Conservation (phyloP, 345 rosid species). For the Stellera chamaejasme region DNA sequence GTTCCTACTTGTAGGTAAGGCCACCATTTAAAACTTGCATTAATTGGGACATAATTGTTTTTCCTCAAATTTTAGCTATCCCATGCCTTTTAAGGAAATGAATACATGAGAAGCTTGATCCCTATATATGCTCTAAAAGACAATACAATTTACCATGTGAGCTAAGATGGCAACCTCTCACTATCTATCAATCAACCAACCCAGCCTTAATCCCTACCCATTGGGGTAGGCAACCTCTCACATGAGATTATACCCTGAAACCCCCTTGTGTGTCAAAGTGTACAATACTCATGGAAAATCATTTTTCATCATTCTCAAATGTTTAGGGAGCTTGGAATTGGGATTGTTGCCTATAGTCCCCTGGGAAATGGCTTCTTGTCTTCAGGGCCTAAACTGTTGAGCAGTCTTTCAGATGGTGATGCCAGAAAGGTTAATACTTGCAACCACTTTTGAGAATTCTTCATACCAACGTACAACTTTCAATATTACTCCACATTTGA, state of each 20-base stretch:
- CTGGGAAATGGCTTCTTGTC: constrained; percentile 64
- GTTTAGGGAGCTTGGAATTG: constrained; percentile 63
- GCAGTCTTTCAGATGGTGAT: constrained; percentile 27
- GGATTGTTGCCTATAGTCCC: constrained; percentile 68
- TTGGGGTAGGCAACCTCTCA: too few relatives aligned
- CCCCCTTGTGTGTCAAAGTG: too few relatives aligned
- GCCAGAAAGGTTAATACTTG: constrained; percentile 26
- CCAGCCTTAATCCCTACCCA: too few relatives aligned
- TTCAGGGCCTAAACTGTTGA: constrained; percentile 40
- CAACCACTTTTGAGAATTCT: neutral
- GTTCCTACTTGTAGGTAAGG: constrained; percentile 12
- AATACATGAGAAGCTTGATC: too few relatives aligned
- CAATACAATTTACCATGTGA: too few relatives aligned
- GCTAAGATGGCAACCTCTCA: too few relatives aligned
- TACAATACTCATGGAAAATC: too few relatives aligned
- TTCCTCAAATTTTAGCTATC: too few relatives aligned
- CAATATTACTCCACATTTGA: neutral
- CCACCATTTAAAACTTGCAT: neutral
- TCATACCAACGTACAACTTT: neutral
- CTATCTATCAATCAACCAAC: too few relatives aligned
- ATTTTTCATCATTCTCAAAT: constrained; percentile 3
- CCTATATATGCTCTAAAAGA: too few relatives aligned
- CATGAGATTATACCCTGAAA: too few relatives aligned
- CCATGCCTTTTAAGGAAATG: too few relatives aligned
- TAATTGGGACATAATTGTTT: neutral